A percentile compares a stretch with the other conserved stretches of the same genome.
phyloP scores from a whole-genome alignment of 176 grass and related monocot genomes.

The Carex kokanica region DNA sequence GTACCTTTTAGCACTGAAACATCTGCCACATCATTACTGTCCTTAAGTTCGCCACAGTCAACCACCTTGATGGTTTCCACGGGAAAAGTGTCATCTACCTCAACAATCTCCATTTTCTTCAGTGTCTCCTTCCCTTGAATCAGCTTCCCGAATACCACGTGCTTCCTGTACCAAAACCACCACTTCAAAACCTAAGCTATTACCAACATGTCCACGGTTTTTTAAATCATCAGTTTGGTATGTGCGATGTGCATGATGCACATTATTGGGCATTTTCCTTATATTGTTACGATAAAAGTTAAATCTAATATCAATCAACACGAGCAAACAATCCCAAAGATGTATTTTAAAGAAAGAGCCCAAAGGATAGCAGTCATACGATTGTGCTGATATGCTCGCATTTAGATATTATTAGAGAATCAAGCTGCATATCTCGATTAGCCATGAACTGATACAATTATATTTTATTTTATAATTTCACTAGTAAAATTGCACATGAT shows the following conservation, averaged over 20 bases:
- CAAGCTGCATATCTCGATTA: not conserved
- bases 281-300: not conserved
- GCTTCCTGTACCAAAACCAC: conserved; percentile 54
- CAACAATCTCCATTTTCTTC: conserved; percentile 81
- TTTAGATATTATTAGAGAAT: not conserved
- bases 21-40: conserved; percentile 31
- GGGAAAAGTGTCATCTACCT: conserved; percentile 53
- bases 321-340: not conserved
- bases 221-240: not conserved
- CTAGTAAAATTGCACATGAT: not conserved
- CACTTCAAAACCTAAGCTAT: not conserved
- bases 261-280: not conserved
- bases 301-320: not conserved
- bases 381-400: not conserved
- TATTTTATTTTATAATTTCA: not conserved
- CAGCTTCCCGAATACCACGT: conserved; percentile 96
- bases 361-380: not conserved
- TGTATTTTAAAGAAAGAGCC: not conserved
- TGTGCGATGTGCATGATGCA: conserved; percentile 5
- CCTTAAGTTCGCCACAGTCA: conserved; percentile 68
- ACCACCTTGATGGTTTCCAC: conserved; percentile 71
- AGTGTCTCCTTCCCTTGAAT: conserved; percentile 69
- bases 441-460: not conserved
- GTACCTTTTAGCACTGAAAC: conserved; percentile 42
- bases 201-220: not conserved